Percentiles rank a stretch among this genome's conserved stretches.
These are phyloP conservation scores for Porcisia deanei DNA, from an alignment of 208 protist species.

Conservation along the genomic window DNA sequence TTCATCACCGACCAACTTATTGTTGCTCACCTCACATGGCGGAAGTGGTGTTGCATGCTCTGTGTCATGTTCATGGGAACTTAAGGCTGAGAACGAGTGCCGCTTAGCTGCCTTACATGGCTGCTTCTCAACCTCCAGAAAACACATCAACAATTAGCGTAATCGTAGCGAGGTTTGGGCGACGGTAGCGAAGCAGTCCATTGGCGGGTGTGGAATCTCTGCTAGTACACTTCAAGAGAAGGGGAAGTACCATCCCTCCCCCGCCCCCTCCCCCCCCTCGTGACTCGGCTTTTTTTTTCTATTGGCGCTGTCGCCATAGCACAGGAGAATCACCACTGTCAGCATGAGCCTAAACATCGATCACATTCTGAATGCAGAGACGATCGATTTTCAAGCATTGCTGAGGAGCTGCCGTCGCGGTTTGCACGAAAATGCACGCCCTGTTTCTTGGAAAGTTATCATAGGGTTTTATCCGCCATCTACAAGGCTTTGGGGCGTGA, in stretches of 20 bases:
- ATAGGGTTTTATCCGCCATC: conserved; percentile 66
- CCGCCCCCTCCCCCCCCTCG: too few relatives aligned
- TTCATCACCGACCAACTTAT: neutral
- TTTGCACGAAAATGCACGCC: conserved; percentile 38
- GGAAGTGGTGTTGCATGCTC: neutral
- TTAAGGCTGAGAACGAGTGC: neutral
- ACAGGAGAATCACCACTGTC: conserved; percentile 5
- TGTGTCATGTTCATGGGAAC: neutral
- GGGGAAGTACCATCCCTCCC: neutral
- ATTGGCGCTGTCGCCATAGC: neutral
- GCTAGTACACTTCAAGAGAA: neutral
- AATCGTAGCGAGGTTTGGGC: too few relatives aligned
- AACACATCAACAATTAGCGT: neutral
- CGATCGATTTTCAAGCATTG: conserved; percentile 38
- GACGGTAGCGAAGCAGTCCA: neutral
- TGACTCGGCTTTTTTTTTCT: neutral
- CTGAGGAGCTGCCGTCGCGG: conserved; percentile 52
- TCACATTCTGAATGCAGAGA: conserved; percentile 19
- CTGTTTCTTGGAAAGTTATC: conserved; percentile 70
- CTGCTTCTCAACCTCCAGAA: neutral
- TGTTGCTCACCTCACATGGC: neutral
- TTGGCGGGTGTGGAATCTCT: neutral
- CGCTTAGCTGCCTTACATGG: neutral
- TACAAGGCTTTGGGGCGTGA: conserved; percentile 29
- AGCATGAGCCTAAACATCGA: conserved; percentile 21